Evolutionary conservation across 2,329 filamentous ascomycete genomes (phyloP).

Genomic region (Lecanicillium sp.): DNA sequence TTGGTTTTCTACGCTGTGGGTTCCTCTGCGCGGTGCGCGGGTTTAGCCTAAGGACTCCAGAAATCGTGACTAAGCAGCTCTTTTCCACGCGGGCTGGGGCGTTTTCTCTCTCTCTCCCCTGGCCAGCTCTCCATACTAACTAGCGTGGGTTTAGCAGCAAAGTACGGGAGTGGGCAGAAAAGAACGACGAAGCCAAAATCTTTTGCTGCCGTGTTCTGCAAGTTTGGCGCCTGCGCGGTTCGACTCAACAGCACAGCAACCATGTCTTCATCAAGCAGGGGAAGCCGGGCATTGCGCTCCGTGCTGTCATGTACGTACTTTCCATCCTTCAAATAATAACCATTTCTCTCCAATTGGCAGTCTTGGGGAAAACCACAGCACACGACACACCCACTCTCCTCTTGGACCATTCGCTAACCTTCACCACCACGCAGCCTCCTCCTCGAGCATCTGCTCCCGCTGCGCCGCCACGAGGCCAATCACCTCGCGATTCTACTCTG

Average conservation of each 20-base stretch:
- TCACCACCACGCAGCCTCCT: slow-evolving; percentile 20
- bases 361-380: background rate
- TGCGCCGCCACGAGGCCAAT: slow-evolving; percentile 29
- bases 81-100: too few relatives aligned
- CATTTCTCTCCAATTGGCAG: slow-evolving; percentile 8
- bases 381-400: background rate
- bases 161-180: too few relatives aligned
- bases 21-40: background rate
- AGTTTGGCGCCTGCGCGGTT: too few relatives aligned
- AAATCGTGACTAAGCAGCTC: slow-evolving; percentile 7
- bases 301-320: slow-evolving; percentile 44
- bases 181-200: too few relatives aligned
- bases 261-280: slow-evolving; percentile 14
- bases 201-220: too few relatives aligned
- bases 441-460: slow-evolving; percentile 30
- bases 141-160: too few relatives aligned
- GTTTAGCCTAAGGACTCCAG: slow-evolving; percentile 18
- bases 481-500: slow-evolving; percentile 31
- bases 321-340: background rate
- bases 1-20: slow-evolving; percentile 23
- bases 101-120: too few relatives aligned
- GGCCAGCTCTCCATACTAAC: too few relatives aligned
- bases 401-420: background rate
- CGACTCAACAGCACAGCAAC: background rate
- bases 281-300: slow-evolving; percentile 39